phyloP scores from a whole-genome alignment of 2,329 filamentous ascomycete species.

The Rosellinia necatrix region DNA sequence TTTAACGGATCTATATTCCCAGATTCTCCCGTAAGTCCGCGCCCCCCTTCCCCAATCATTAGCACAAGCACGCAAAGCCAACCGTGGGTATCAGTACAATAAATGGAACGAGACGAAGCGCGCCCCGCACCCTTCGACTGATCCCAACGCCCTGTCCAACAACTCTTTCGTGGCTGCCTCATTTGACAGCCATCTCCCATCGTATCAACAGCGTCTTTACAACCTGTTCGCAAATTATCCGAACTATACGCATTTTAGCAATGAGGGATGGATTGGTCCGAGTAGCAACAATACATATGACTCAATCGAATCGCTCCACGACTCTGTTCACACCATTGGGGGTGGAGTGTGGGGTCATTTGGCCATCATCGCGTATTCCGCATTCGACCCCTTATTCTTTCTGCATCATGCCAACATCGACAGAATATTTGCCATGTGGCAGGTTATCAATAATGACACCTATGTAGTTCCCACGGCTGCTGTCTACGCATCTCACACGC shows the following conservation, averaged over 20 bases:
- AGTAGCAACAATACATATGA: slow-evolving; percentile 57
- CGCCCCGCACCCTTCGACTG: slow-evolving; percentile 50
- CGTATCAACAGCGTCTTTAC: slow-evolving; percentile 66
- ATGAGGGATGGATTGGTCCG: slow-evolving; percentile 62
- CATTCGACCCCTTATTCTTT: slow-evolving; percentile 81
- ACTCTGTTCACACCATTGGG: slow-evolving; percentile 63
- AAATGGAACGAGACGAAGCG: slow-evolving; percentile 65
- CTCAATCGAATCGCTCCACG: slow-evolving; percentile 68
- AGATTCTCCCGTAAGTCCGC: slow-evolving; percentile 62
- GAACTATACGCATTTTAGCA: slow-evolving; percentile 71
- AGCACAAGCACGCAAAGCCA: not conserved
- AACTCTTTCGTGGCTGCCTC: slow-evolving; percentile 60
- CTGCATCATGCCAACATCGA: slow-evolving; percentile 79
- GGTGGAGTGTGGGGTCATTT: slow-evolving; percentile 64
- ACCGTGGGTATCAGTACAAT: slow-evolving; percentile 53
- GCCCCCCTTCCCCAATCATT: not conserved
- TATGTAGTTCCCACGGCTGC: slow-evolving; percentile 65
- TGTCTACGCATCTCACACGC: slow-evolving; percentile 65
- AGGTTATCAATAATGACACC: slow-evolving; percentile 69
- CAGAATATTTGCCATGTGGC: slow-evolving; percentile 77
- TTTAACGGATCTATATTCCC: slow-evolving; percentile 63
- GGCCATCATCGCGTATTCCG: slow-evolving; percentile 71
- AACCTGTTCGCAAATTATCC: slow-evolving; percentile 70
- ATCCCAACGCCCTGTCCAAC: slow-evolving; percentile 56
- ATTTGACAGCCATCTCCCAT: slow-evolving; percentile 56